A percentile compares a stretch with the other conserved stretches of the same genome.
phyloP scores from a whole-genome alignment of 768 basidiomycete species.

The Xerocomellus amylosporus region DNA sequence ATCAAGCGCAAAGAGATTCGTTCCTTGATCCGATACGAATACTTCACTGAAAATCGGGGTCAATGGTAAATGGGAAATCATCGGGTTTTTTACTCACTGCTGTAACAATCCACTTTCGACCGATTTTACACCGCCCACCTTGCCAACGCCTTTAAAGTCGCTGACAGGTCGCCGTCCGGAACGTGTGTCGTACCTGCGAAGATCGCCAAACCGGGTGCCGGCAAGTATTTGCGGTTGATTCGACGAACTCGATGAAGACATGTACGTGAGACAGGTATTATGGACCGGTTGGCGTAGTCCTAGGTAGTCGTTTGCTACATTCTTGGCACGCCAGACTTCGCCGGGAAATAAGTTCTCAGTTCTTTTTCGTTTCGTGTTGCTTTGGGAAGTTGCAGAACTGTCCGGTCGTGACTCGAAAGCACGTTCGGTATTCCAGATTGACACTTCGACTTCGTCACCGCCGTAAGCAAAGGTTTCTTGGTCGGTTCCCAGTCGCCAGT shows the following conservation, averaged over 20 bases:
- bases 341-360: constrained; percentile 58
- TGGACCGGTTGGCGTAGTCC: constrained; percentile 76
- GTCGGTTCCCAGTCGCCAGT: constrained; percentile 59
- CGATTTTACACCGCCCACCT: constrained; percentile 57
- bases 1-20: constrained; percentile 64
- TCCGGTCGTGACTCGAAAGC: constrained; percentile 38
- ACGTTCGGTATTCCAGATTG: constrained; percentile 72
- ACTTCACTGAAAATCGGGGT: constrained; percentile 47
- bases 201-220: constrained; percentile 73
- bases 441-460: constrained; percentile 83
- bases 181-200: constrained; percentile 77
- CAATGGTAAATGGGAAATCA: background rate
- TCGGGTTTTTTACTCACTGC: constrained; percentile 47
- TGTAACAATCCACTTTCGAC: constrained; percentile 60
- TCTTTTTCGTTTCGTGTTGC: constrained; percentile 53
- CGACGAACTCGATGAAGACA: constrained; percentile 39
- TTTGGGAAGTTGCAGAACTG: constrained; percentile 12
- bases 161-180: constrained; percentile 64
- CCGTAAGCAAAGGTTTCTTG: constrained; percentile 69
- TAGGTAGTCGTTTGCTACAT: constrained; percentile 76
- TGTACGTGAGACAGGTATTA: constrained; percentile 64
- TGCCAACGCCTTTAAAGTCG: constrained; percentile 60
- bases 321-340: constrained; percentile 84
- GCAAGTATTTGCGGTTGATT: constrained; percentile 52
- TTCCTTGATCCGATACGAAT: constrained; percentile 66